Base-by-base conservation (phyloP, 2,329 filamentous ascomycete species). In the Pseudohalonectria lignicola region DNA sequence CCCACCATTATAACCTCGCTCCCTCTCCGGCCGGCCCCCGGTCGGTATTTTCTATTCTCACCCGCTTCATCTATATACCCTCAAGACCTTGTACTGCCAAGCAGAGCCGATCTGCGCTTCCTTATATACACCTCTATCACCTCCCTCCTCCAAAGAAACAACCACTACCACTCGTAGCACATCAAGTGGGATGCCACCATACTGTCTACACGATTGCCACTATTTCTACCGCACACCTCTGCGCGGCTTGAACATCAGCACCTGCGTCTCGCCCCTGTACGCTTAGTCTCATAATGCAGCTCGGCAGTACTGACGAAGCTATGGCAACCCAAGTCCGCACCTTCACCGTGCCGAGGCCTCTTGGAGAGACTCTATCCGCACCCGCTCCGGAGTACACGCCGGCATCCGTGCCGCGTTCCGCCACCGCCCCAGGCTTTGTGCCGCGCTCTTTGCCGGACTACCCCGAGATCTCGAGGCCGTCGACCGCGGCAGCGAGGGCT, bases 201-300 rank as follows among this genome's bases (percentile, higher is more conserved):
- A 86, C 61, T 93, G 69, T 61, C 67, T 85, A 41, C 81, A 92
- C 70, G 83, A 93, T 62, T 93, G 84, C 54, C 86, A 93, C 59
- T 93, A 93, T 65, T 93, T 94, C 65, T 92, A 85, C 68, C 85
- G 85, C 69, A 93, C 81, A 61, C 83, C 85, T 56, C 67, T 94
- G 64, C 85, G 85, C 69, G 80, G 87, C 56, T 68, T 94, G 51
- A 90, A 83, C 55, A 79, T 94, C 51, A 74, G 78, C 63, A 93
- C 84, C 51, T 74, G 67, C 53, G 76, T 94, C 60, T 86, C 82
- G 48, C 79, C 82, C 49, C 67, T 86, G 39, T 86, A 86, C 67
- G 73, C 71, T 61, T 86, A 67, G 71, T 39, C 46, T 11, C 4
- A 18, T n/a, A n/a, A n/a, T n/a, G n/a, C 9, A 12, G 15, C 48